Percentiles rank a stretch among this genome's conserved stretches.
Evolutionary conservation across 1,284 basidiomycete genomes (phyloP).

Genomic region (Kalmanozyma brasiliensis): DNA sequence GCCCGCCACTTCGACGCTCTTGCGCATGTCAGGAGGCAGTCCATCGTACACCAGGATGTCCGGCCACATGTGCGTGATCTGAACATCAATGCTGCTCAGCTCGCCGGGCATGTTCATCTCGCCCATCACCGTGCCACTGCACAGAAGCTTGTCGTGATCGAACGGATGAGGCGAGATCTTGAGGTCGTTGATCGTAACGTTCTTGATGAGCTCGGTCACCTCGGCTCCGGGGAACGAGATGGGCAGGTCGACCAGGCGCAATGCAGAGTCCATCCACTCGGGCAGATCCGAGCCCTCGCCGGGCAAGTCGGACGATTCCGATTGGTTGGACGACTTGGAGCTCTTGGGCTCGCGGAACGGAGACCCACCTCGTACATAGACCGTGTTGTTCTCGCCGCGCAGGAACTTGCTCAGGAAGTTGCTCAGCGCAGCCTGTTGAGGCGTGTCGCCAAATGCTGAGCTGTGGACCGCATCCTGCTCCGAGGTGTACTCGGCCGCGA

Average conservation of each 20-base stretch:
- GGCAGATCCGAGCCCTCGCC: constrained; percentile 56
- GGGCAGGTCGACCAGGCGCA: constrained; percentile 53
- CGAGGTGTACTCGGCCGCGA: not conserved
- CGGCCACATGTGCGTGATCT: constrained; percentile 63
- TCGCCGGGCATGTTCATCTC: constrained; percentile 59
- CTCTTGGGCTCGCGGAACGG: constrained; percentile 41
- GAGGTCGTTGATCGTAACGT: constrained; percentile 62
- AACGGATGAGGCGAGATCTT: constrained; percentile 63
- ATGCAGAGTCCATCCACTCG: constrained; percentile 56
- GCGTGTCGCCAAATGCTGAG: constrained; percentile 28
- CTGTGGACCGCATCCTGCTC: not conserved
- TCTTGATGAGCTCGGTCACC: constrained; percentile 62
- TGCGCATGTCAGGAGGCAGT: constrained; percentile 58
- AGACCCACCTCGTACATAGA: constrained; percentile 60
- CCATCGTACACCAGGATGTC: constrained; percentile 63
- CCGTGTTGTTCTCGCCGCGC: constrained; percentile 58
- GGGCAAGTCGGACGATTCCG: constrained; percentile 20
- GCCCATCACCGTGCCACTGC: constrained; percentile 60
- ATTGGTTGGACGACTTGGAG: constrained; percentile 1
- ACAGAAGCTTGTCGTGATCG: constrained; percentile 58
- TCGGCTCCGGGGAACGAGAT: constrained; percentile 62
- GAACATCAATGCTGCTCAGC: constrained; percentile 57
- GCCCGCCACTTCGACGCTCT: constrained; percentile 12
- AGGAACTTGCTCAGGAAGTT: constrained; percentile 61
- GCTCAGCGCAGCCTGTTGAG: constrained; percentile 53